A percentile compares a stretch with the other conserved stretches of the same genome.
phyloP scores from a whole-genome alignment of 176 grass and related monocot species.

The Olyra latifolia region DNA sequence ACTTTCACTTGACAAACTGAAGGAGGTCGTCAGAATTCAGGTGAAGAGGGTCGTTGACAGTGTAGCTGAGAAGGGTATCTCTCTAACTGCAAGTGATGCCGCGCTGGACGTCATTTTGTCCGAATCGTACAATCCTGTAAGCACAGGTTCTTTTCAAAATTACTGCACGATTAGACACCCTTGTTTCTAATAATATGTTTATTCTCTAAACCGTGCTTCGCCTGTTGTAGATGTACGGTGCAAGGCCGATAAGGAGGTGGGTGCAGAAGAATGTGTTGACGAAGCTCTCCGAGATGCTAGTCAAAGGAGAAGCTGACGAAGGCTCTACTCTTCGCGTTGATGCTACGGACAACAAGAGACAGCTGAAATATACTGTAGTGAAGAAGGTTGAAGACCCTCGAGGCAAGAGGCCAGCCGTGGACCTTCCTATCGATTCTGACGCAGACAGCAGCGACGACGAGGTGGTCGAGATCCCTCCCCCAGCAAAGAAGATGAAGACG shows the following conservation, averaged over 20 bases:
- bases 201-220: background rate
- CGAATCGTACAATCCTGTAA: constrained; percentile 62
- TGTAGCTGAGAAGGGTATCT: constrained; percentile 53
- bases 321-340: no score
- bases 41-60: constrained; percentile 59
- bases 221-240: constrained; percentile 34
- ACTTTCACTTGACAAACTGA: constrained; percentile 38
- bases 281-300: constrained; percentile 45
- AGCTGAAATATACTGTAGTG: background rate
- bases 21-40: constrained; percentile 46
- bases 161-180: background rate
- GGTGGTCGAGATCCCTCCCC: no score
- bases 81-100: constrained; percentile 51
- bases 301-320: constrained; percentile 34
- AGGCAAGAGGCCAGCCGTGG: no score
- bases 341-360: background rate
- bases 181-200: no score
- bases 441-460: background rate
- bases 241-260: constrained; percentile 54
- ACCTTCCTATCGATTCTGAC: background rate
- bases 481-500: no score
- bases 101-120: constrained; percentile 59
- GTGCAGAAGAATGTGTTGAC: constrained; percentile 61
- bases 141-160: background rate
- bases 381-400: background rate